A percentile compares a stretch with the other conserved stretches of the same genome.
phyloP scores from a whole-genome alignment of 2,329 filamentous ascomycete genomes.

The Phialocephala subalpina region DNA sequence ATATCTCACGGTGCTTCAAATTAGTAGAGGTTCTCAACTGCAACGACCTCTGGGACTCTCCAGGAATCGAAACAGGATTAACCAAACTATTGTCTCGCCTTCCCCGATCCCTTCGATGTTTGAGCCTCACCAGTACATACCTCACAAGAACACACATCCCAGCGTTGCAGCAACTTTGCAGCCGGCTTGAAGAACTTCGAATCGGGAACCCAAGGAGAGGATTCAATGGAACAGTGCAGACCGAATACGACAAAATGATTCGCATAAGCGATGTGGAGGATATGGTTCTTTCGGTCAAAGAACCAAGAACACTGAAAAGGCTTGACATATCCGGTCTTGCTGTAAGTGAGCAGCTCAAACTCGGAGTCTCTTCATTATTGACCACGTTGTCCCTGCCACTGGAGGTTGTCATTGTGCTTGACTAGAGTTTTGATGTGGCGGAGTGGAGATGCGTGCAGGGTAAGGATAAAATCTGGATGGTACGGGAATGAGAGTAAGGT shows the following conservation, averaged over 20 bases:
- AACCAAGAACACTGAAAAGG: neutral
- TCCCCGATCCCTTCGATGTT: neutral
- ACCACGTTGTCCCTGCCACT: neutral
- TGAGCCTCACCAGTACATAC: neutral
- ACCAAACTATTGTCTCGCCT: neutral
- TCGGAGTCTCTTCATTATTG: neutral
- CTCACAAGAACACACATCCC: neutral
- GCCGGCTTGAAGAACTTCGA: neutral
- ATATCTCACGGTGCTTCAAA: neutral
- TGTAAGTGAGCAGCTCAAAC: neutral
- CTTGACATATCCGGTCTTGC: neutral
- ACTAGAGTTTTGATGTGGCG: neutral
- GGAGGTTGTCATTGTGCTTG: neutral
- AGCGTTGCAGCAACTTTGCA: neutral
- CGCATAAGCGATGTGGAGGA: neutral
- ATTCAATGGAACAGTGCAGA: neutral
- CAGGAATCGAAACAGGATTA: neutral
- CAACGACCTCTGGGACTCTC: neutral
- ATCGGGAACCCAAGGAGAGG: neutral
- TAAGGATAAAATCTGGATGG: neutral
- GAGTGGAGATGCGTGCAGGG: neutral
- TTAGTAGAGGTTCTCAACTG: neutral
- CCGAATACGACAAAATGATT: neutral
- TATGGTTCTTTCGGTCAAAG: neutral
- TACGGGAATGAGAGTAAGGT: no score